Evolutionary conservation across 1,139 yeast genomes (phyloP), one percentile per base, ranked within the genome.

Genomic region (Suhomyces maxii): DNA sequence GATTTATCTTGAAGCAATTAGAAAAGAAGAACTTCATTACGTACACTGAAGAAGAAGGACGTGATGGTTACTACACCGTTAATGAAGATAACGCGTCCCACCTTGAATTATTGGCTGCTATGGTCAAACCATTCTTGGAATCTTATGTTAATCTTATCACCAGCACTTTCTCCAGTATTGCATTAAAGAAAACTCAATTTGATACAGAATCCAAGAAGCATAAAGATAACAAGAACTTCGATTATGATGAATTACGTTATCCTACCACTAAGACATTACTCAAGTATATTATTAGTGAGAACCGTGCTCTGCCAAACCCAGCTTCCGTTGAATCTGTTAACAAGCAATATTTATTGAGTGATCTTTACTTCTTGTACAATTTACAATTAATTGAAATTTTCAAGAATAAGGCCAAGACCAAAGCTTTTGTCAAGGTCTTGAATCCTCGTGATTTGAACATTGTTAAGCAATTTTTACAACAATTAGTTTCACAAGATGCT

Each of bases 301-400:
- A 47, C 37, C 37, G 38, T 37, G 48, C 46, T n/a, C 40, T 42
- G 41, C 30, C 34, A 9, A 40, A 23, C 11, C 49, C 47, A 23
- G 47, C 45, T 3, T 50, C 54, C 14, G 53, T 71, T 32, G 79
- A 74, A 54, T 61, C 73, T 11, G 63, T 67, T 47, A 73, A 75
- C 57, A 75, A 74, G 57, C 79, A 74, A 52, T 74, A 75, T 53
- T 63, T 75, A 47, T 61, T 75, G 38, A 66, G 73, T 44, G 71
- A 73, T 48, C 63, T 75, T 49, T 74, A 69, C 51, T 74, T 71
- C 52, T 61, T 74, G 52, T 59, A 69, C 53, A 65, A 73, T 50
- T 61, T 74, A 47, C 59, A 58, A 37, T 60, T 74, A 49, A 61
- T 74, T 34, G 58, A 60, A 41, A 72, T 75, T 31, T 67, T 70